Evolutionary conservation across 1,284 basidiomycete species (phyloP), one percentile per base, ranked within the genome.

Genomic region (Ceratobasidium sp.): DNA sequence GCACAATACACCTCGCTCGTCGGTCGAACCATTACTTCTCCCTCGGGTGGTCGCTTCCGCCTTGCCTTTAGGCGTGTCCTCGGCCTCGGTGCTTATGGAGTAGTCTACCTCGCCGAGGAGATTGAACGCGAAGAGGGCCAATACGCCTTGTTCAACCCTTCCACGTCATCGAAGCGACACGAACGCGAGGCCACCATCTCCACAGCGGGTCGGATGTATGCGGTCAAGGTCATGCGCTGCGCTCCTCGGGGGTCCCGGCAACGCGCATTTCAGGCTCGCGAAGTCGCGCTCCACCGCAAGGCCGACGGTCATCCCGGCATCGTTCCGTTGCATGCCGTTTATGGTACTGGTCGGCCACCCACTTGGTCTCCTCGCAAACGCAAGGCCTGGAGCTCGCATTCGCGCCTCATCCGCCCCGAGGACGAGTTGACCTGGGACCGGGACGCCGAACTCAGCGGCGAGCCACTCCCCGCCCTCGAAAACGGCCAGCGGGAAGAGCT

Each of bases 51-150:
- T 2, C 45, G 38, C 35, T 55, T 35, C 20, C 82, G 86, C 52
- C 86, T 98, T 71, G 88, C 96, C 80, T 90, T 98, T 75, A 87
- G 94, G 75, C 88, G 93, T 75, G 87, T 96, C 68, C 87, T 98
- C 68, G 96, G 96, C 65, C 87, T 94, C 62, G 96, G 96, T 49
- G 94, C 96, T 27, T 98, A 98, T 78, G 96, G 96, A 71, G 91
- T 97, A 75, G 95, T 98, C 57, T 98, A 97, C 80, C 91, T 91
- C 72, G 95, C 92, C 35, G 82, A 92, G 71, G 91, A 92, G 78
- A 77, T 71, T 77, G 25, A 75, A 74, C 13, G 75, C 73, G 50
- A 72, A 31, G 58, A 55, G 31, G 42, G 47, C 49, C 40, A 56
- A 35, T 54, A 58, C 22, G 52, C 34, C 8, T 43, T 50, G 65